Base-by-base conservation (phyloP, 495 filamentous ascomycete species). In the Bacidia gigantensis region DNA sequence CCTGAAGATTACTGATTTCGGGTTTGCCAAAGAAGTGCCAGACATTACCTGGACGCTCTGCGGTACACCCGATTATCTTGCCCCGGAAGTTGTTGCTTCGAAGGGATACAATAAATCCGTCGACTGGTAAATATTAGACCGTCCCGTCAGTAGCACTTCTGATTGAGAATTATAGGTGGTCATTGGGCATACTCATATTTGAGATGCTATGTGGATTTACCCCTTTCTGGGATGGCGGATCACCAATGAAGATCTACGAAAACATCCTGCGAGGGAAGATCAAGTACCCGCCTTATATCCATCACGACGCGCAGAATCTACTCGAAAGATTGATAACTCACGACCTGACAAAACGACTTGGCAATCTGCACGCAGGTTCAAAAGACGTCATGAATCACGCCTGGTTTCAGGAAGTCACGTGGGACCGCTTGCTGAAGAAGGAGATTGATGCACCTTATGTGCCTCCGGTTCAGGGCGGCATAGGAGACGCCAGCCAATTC, bases 21-120 rank as follows among this genome's bases (percentile, higher is more conserved):
- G 92, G 1, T 97, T 98, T 62, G 93, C 93, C 21, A 98, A 98
- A 72, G 86, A 92, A 56, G 93, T 97, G 26, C 90, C 89, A 18
- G 92, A 98, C 72, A 96, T 96, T 67, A 98, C 92, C 17, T 97
- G 93, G 93, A 98, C 92, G 26, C 75, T 98, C 23, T 98, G 92
- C 65, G 92, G 92, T 50, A 98, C 92, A 20, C 92, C 92, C n/a
- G 92, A 98, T 68, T 98, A 98, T 64, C 77, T 98, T 32, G 92
- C 92, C 1, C 92, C 92, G 0, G 92, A 98, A 66, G 93, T 98
- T 12, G 93, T 98, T 12, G 83, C 87, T 20, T 92, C 86, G 57
- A 97, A 97, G 71, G 92, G 92, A 25, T 98, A 98, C 69, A 97
- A 97, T 69, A 97, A 97, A 68, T 95, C 89, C 3, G 92, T 98